Evolutionary conservation across 257 asterid genomes (phyloP), one percentile per base, ranked within the genome.

Genomic region (Ajuga chamaepitys): DNA sequence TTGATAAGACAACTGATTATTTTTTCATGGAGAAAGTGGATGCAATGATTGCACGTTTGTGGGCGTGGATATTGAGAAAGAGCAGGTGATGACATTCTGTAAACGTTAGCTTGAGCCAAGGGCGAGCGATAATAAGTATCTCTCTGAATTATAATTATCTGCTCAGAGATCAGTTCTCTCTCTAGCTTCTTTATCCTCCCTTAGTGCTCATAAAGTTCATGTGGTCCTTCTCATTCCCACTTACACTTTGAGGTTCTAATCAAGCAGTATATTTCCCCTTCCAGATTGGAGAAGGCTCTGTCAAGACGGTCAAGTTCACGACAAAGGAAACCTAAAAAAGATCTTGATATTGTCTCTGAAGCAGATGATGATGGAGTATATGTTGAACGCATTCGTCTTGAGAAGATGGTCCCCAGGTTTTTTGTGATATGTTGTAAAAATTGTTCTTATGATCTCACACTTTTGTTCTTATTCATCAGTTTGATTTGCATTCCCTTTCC

Each of bases 1-100:
- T 89, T 57, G 99, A 93, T 74, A 82, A 68, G 79, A 89, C 97
- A 24, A 81, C 88, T 64, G 96, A 85, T 80, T 87, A 81, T 75
- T 93, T 93, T 81, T 58, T 89, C 82, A 65, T 93, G 97, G 99
- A 93, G 88, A 93, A 93, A 78, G 90, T 93, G 70, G 99, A 93
- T 68, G 83, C 75, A 46, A 66, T 93, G 54, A 84, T 93, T 78
- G 80, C 73, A 73, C 96, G 88, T 45, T 68, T 85, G 51, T 89
- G 99, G 97, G 70, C 77, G 5, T 93, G 96, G 95, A 47, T 93
- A 65, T 65, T 88, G 85, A 83, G 80, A 74, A 89, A 78, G 75
- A 86, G 94, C 66, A 85, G 86, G 99, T 87, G 59, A 76, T 70
- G 56, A 34, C 58, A 55, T 61, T 63, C 9, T 62, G 42, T 64